These are phyloP conservation scores for Populus tomentosa DNA, from an alignment of 441 rosid species.

Conservation along the genomic window DNA sequence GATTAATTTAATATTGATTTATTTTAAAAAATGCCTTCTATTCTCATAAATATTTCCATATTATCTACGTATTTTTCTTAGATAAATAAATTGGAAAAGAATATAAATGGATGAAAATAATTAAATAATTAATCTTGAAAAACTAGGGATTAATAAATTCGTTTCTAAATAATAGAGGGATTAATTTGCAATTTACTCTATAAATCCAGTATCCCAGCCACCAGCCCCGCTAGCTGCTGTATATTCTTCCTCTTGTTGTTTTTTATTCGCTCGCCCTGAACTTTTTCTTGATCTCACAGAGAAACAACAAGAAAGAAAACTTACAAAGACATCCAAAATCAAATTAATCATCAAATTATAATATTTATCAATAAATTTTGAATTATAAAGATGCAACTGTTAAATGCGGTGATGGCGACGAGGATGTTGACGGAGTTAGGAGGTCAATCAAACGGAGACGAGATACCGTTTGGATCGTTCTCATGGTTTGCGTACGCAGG, in stretches of 20 bases:
- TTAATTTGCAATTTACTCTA: too few species aligned
- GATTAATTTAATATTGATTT: too few species aligned
- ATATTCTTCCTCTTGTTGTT: neutral
- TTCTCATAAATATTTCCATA: too few species aligned
- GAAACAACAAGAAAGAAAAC: neutral
- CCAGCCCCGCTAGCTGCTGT: neutral
- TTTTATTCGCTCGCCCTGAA: neutral
- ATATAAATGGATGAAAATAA: too few species aligned
- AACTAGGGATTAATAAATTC: too few species aligned
- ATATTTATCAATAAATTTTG: neutral
- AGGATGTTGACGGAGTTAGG: constrained; percentile 40
- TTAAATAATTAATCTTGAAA: too few species aligned
- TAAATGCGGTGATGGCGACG: constrained; percentile 56
- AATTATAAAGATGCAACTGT: constrained; percentile 35
- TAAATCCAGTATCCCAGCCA: neutral
- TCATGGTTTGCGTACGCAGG: constrained; percentile 69
- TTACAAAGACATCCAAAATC: neutral
- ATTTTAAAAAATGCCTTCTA: too few species aligned
- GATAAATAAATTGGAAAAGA: too few species aligned
- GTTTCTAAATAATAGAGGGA: too few species aligned
- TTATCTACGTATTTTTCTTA: too few species aligned
- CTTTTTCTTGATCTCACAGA: neutral
- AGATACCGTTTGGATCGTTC: constrained; percentile 44
- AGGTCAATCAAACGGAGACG: constrained; percentile 30
- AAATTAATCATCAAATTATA: too few species aligned